phyloP scores from a whole-genome alignment of 768 basidiomycete species.

The Kockovaella imperatae region DNA sequence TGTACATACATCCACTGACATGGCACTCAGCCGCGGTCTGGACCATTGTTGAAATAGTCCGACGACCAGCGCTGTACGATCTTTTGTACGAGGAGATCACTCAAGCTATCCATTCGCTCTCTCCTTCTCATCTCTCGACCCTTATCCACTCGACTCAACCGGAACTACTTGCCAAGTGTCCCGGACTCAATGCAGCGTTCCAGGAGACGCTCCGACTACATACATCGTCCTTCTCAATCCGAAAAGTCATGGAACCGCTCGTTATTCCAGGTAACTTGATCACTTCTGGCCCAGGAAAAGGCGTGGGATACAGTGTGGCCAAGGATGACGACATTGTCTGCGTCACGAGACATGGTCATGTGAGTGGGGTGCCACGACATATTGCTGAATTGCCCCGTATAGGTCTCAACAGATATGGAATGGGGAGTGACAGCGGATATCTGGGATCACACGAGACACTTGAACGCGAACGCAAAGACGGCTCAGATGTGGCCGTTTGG shows the following conservation, averaged over 20 bases:
- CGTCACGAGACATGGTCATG: constrained; percentile 7
- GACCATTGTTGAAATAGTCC: constrained; percentile 18
- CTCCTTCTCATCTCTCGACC: constrained; percentile 14
- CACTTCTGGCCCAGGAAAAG: neutral
- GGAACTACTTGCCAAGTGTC: constrained; percentile 4
- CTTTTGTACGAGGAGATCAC: constrained; percentile 10
- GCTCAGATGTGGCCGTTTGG: constrained; percentile 25
- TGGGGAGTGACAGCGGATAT: constrained; percentile 14
- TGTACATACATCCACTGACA: neutral
- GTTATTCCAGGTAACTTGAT: constrained; percentile 9
- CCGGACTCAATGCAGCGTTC: constrained; percentile 12
- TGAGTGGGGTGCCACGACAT: too few species aligned
- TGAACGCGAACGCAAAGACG: constrained; percentile 4
- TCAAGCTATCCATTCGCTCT: constrained; percentile 2
- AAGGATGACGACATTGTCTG: constrained; percentile 19
- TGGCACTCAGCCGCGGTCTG: constrained; percentile 17
- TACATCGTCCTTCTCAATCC: constrained; percentile 16
- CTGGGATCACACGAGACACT: constrained; percentile 16
- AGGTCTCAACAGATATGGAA: constrained; percentile 1
- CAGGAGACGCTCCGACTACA: constrained; percentile 24
- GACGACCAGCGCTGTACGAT: constrained; percentile 10
- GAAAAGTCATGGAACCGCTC: constrained; percentile 11
- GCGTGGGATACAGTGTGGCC: constrained; percentile 5
- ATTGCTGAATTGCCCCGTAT: too few species aligned
- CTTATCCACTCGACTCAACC: constrained; percentile 15